A percentile compares a stretch with the other conserved stretches of the same genome.
phyloP scores from a whole-genome alignment of 129 eudicot genomes.

The Cynara cardunculus region DNA sequence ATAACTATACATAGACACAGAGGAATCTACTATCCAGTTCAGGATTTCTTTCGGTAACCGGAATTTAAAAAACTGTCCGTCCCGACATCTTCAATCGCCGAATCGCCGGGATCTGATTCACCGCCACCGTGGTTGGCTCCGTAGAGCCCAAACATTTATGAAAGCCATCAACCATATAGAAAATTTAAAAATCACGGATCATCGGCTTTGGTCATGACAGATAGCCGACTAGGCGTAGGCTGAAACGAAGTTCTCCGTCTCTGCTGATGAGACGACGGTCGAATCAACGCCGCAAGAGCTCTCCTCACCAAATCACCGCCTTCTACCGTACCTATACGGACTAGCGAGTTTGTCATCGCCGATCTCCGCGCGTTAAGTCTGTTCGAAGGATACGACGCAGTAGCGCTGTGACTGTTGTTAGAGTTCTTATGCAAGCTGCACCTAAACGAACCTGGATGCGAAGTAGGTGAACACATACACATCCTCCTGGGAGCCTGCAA shows the following conservation, averaged over 20 bases:
- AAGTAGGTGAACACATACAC: slow-evolving; percentile 95
- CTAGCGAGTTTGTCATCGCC: slow-evolving; percentile 87
- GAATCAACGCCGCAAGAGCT: slow-evolving; percentile 75
- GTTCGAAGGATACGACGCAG: slow-evolving; percentile 53
- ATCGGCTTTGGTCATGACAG: slow-evolving; percentile 49
- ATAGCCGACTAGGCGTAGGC: slow-evolving; percentile 58
- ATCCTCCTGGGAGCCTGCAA: slow-evolving; percentile 40
- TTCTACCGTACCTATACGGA: slow-evolving; percentile 74
- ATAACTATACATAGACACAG: slow-evolving; percentile 22
- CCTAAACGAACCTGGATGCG: slow-evolving; percentile 89
- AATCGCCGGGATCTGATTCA: slow-evolving; percentile 12
- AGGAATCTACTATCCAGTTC: slow-evolving; percentile 15
- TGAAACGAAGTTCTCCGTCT: slow-evolving; percentile 62
- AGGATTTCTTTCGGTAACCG: slow-evolving; percentile 34
- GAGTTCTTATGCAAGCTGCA: slow-evolving; percentile 62
- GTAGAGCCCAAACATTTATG: neutral
- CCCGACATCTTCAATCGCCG: slow-evolving; percentile 10
- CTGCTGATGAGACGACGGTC: slow-evolving; percentile 82
- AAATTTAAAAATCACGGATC: neutral
- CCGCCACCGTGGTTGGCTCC: slow-evolving; percentile 1
- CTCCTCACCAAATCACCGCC: slow-evolving; percentile 75
- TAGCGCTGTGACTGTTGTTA: neutral
- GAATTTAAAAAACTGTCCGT: slow-evolving; percentile 29
- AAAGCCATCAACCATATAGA: neutral
- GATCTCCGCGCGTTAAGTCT: slow-evolving; percentile 63